phyloP scores from a whole-genome alignment of 2,329 filamentous ascomycete genomes.

The Fusarium redolens region DNA sequence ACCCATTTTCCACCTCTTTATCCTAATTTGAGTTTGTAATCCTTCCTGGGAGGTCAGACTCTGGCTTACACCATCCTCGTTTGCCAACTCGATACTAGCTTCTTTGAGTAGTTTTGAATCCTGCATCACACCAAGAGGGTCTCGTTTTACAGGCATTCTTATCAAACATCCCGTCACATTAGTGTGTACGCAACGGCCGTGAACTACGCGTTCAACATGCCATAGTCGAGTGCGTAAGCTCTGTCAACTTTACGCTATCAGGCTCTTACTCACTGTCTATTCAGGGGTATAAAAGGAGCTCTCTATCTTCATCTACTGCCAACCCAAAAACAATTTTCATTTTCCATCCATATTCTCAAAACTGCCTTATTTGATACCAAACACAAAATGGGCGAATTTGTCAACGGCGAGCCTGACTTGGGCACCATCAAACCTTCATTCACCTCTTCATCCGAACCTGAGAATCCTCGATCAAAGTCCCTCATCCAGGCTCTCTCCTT shows the following conservation, averaged over 20 bases:
- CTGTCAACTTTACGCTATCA: not conserved
- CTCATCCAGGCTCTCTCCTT: conserved; percentile 58
- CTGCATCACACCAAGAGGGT: conserved; percentile 3
- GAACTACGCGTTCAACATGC: not conserved
- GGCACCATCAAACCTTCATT: conserved; percentile 31
- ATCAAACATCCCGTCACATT: not conserved
- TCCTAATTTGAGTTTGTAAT: not conserved
- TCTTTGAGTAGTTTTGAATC: conserved; percentile 10
- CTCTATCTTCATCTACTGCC: not conserved
- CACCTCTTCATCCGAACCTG: conserved; percentile 28
- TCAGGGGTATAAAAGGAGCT: conserved; percentile 17
- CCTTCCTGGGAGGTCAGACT: conserved; percentile 14
- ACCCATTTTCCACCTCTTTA: not conserved
- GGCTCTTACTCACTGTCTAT: conserved; percentile 1
- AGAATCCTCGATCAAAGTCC: conserved; percentile 24
- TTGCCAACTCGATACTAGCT: conserved; percentile 16
- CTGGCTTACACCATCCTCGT: conserved; percentile 23
- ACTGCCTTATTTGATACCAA: not conserved
- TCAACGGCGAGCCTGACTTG: conserved; percentile 14
- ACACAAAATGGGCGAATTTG: conserved; percentile 25
- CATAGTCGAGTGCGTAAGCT: not conserved
- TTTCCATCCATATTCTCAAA: not conserved
- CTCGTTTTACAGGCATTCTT: not conserved
- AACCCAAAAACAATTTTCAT: not conserved
- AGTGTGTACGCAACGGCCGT: not conserved